A percentile compares a stretch with the other conserved stretches of the same genome.
Evolutionary conservation across 179 eudicot species (phyloP).

Genomic region (Corrigiola litoralis): DNA sequence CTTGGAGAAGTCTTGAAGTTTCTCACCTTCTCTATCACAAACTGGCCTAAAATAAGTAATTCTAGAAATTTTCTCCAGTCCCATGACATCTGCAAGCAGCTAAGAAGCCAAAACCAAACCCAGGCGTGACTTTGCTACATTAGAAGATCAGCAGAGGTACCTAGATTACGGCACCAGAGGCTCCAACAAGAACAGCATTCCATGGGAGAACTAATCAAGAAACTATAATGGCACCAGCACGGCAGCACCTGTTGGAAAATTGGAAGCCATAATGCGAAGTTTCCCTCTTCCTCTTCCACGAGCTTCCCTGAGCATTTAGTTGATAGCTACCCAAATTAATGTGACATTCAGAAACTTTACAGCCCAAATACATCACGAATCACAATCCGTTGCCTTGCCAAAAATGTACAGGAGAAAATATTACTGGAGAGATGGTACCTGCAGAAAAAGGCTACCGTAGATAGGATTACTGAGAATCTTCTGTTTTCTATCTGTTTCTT

Average conservation of each 20-base stretch:
- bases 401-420: constrained; percentile 93
- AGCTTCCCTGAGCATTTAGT: constrained; percentile 71
- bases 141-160: constrained; percentile 29
- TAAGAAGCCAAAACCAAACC: constrained; percentile 16
- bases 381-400: constrained; percentile 52
- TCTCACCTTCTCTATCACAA: constrained; percentile 81
- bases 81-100: constrained; percentile 76
- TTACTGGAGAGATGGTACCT: constrained; percentile 98
- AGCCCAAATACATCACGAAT: not conserved
- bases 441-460: too few species aligned
- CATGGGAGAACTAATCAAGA: constrained; percentile 92
- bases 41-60: constrained; percentile 92
- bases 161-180: constrained; percentile 98
- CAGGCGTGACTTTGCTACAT: not conserved
- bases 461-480: too few species aligned
- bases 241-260: constrained; percentile 87
- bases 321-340: constrained; percentile 1
- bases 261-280: constrained; percentile 86
- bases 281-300: constrained; percentile 97
- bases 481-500: too few species aligned
- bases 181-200: constrained; percentile 94
- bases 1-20: constrained; percentile 9
- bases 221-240: constrained; percentile 93
- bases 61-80: constrained; percentile 99
- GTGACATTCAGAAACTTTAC: not conserved